A percentile compares a stretch with the other conserved stretches of the same genome.
These are phyloP conservation scores for Orobanche coerulescens DNA, from an alignment of 257 asterid species.

Conservation along the genomic window DNA sequence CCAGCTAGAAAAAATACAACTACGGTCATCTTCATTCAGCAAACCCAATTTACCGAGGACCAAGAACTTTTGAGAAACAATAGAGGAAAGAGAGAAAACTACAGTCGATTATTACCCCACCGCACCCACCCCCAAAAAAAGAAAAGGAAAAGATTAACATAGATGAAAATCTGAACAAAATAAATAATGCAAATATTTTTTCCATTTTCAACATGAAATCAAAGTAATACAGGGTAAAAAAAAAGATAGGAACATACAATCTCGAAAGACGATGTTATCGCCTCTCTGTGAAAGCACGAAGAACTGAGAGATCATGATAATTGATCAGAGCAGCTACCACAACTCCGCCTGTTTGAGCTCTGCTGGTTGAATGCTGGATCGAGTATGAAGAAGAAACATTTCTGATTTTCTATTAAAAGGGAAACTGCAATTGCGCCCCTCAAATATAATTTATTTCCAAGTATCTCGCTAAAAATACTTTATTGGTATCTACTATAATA, in stretches of 20 bases:
- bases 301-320: constrained; percentile 86
- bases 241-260: constrained; percentile 43
- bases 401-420: neutral
- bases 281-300: constrained; percentile 98
- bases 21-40: neutral
- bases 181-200: neutral
- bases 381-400: neutral
- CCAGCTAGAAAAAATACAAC: neutral
- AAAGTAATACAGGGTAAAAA: neutral
- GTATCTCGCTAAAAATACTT: too few relatives aligned
- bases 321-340: constrained; percentile 8
- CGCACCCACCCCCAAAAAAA: too few relatives aligned
- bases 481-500: too few relatives aligned
- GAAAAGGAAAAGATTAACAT: neutral
- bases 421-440: constrained; percentile 5
- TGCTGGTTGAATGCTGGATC: constrained; percentile 16
- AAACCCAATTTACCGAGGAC: neutral
- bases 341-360: constrained; percentile 16
- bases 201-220: neutral
- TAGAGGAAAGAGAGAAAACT: neutral
- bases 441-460: too few relatives aligned
- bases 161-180: neutral
- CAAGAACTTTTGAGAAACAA: neutral
- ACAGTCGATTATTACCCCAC: neutral
- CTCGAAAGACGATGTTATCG: constrained; percentile 96